Base-by-base conservation (phyloP, 805 yeast species). In the Ogataea methylovora region DNA sequence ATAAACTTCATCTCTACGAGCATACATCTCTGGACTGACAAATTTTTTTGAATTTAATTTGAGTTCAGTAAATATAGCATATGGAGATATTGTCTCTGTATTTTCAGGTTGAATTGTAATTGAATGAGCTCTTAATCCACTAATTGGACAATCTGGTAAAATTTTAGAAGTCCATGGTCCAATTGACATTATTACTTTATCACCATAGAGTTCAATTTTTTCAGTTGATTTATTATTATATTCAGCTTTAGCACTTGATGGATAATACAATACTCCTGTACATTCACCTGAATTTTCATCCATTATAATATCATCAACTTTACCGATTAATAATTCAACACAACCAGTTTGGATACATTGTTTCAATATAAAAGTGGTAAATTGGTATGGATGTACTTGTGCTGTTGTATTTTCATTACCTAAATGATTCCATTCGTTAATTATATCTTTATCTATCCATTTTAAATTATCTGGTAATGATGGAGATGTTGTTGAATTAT, bases 161-260 rank as follows among this genome's bases (percentile, higher is more conserved):
- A 90, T 73, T 49, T 79, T 81, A 2, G 95, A 81, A 3, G 97
- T 87, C 98, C 98, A 90, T 10, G 98, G 98, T 0, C 98, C 98
- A 46, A 85, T 84, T 0, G 94, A 67, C 48, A 92, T 65, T 9
- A 90, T 79, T n/a, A 86, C 77, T 46, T 84, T 79, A 51, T 84
- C 85, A 35, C 84, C 92, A 11, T 48, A 52, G 11, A 87, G 61
- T 23, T 69, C 71, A 8, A 75, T 51, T 19, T 60, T 58, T 32
- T 63, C 43, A 13, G 22, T 21, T 21, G 53, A 45, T 12, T 37
- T 35, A 12, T 54, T 48, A 23, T 57, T 58, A 33, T 52, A 46
- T 32, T 48, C 56, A 6, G 56, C 65, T 21, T 56, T 58, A 2
- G 61, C 58, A 33, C 60, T 51, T 10, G 63, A 49, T 24, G 64